These are phyloP conservation scores for Diaporthe vexans DNA, from an alignment of 2,329 filamentous ascomycete genomes.

Conservation along the genomic window DNA sequence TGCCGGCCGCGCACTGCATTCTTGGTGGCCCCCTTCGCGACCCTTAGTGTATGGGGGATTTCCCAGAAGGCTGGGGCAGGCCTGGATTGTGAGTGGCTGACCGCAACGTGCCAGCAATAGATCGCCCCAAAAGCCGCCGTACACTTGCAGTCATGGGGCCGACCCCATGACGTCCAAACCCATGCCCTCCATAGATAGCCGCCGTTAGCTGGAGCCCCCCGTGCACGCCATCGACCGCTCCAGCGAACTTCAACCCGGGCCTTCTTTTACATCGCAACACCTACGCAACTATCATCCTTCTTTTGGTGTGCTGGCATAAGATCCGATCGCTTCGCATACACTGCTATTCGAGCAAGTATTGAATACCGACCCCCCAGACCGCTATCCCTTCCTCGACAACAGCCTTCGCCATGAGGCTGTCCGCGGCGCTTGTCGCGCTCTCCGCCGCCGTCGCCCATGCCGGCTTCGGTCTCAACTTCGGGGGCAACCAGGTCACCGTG, in stretches of 20 bases:
- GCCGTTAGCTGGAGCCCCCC: slow-evolving; percentile 27
- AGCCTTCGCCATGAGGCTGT: slow-evolving; percentile 56
- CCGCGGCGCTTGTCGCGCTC: slow-evolving; percentile 59
- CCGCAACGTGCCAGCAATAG: slow-evolving; percentile 1
- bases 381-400: neutral
- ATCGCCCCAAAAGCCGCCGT: slow-evolving; percentile 14
- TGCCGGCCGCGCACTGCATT: slow-evolving; percentile 14
- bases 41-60: neutral
- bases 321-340: neutral
- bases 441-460: slow-evolving; percentile 61
- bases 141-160: slow-evolving; percentile 12
- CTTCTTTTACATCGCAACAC: slow-evolving; percentile 9
- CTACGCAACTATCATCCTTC: neutral
- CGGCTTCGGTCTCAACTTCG: slow-evolving; percentile 60
- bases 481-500: slow-evolving; percentile 61
- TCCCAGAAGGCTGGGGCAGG: slow-evolving; percentile 5
- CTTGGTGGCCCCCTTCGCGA: neutral
- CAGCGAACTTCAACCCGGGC: neutral
- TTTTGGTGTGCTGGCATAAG: neutral
- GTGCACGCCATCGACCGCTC: slow-evolving; percentile 4
- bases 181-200: slow-evolving; percentile 34
- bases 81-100: slow-evolving; percentile 22
- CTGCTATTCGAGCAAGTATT: neutral
- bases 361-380: neutral
- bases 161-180: slow-evolving; percentile 38